Evolutionary conservation across 2,329 filamentous ascomycete species (phyloP), one percentile per base, ranked within the genome.

Genomic region (Emydomyces testavorans): DNA sequence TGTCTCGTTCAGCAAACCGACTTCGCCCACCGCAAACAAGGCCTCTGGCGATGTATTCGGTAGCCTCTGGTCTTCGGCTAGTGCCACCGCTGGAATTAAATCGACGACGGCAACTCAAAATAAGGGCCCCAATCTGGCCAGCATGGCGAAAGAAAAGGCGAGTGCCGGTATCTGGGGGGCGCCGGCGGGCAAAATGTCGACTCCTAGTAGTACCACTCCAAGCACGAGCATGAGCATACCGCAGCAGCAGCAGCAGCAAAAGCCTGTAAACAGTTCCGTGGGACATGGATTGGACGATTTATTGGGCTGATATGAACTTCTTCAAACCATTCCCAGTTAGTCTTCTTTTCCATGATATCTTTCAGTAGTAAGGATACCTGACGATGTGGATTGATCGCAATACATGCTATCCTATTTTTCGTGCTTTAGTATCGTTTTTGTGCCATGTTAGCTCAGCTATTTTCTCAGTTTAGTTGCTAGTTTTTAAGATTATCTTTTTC

Each of bases 81-180:
- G 78, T 54, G 82, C 81, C 23, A 86, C 80, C 54, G 76, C 76
- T 8, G 80, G 82, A 39, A 76, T 88, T 54, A 88, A 88, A 72
- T 93, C 92, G 70, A 68, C 75, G 1, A 73, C 68, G 51, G 76
- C 80, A 1, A 72, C 75, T 10, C 72, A 71, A 7, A 71, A 74
- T 46, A 75, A 80, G 50, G 83, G 83, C 0, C 82, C 87, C 44
- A 89, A 89, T 48, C 77, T 98, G 69, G 89, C 88, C 24, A 89
- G 94, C 64, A 79, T 98, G 66, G 90, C 89, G n/a, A 95, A 95
- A 73, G 88, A 95, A 68, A 95, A 96, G 75, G 92, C 88, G 50
- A 88, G 82, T 58, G 88, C 89, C 13, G 88, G 89, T 6, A 86
- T 98, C 54, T 98, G 93, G 88, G 92, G 90, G 15, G 77, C 85